Base-by-base conservation (phyloP, 2,329 filamentous ascomycete species). In the Fusarium caatingaense region DNA sequence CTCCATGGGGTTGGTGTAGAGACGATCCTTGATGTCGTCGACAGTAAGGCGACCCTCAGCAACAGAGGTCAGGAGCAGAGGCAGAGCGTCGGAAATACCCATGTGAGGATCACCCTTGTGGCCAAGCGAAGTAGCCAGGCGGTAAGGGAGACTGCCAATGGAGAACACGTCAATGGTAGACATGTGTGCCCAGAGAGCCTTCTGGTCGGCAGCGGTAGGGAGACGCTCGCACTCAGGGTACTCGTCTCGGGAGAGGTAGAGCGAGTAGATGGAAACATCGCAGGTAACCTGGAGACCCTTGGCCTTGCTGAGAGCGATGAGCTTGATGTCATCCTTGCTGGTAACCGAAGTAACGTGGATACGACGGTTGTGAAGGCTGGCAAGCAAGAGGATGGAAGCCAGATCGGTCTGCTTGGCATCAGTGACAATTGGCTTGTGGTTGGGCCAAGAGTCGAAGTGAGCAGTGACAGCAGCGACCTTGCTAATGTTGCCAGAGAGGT, bases 211-310 rank as follows among this genome's bases (percentile, higher is more conserved):
- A 21, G 80, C 82, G 4, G 89, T 91, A 13, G 92, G 92, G 56
- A 94, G 83, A 73, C 88, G 87, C 64, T 85, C 82, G 77, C 88
- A 92, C 60, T 88, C 84, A 3, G 92, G 91, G 79, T 86, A 92
- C 74, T 94, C 91, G 50, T 88, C 83, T 74, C 89, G 90, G 7
- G 90, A 90, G 25, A 94, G 84, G 83, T 93, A 94, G 44, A 94
- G 84, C 20, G 90, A 88, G 83, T 93, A 94, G 74, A 94, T 86
- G n/a, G 90, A 91, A 45, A 94, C 92, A 78, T 94, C 92, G 79
- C 92, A 94, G 23, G 92, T 94, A 46, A 94, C 91, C 78, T 91
- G 91, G 62, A 94, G 83, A n/a, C 92, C 92, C 83, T 94, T 94
- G 76, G 89, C 86, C 81, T 94, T 94, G 82, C 91, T 90, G 30